Conservation (phyloP, 129 eudicot genomes). For the Kitagawia praeruptora region DNA sequence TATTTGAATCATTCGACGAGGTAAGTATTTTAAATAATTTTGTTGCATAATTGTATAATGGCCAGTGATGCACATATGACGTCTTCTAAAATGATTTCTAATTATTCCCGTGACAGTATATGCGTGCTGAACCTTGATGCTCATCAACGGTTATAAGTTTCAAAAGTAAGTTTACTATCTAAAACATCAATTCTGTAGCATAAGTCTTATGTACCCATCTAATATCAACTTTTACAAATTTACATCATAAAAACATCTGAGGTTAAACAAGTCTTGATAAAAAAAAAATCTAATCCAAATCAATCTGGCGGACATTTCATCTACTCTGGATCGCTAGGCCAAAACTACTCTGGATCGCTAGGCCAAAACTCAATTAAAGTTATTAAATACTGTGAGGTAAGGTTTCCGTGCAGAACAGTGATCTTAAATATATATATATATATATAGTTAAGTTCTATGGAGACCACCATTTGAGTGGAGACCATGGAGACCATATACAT, state of each 20-base stretch:
- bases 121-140: not conserved
- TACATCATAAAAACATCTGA: not conserved
- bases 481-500: no score
- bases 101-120: not conserved
- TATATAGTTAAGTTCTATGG: no score
- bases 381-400: slow-evolving; percentile 53
- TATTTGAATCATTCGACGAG: slow-evolving; percentile 39
- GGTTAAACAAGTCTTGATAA: not conserved
- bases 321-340: slow-evolving; percentile 52
- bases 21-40: slow-evolving; percentile 9
- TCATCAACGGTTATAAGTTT: not conserved
- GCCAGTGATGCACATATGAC: not conserved
- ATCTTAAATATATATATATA: no score
- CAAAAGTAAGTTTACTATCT: not conserved
- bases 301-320: slow-evolving; percentile 44
- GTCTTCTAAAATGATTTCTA: not conserved
- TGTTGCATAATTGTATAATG: not conserved
- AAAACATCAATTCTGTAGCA: not conserved
- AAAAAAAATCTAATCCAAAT: slow-evolving; percentile 19
- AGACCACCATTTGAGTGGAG: no score
- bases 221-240: not conserved
- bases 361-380: slow-evolving; percentile 42
- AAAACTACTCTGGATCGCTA: no score
- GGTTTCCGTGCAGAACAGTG: slow-evolving; percentile 1
- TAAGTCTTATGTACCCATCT: not conserved